Conservation (phyloP, 768 basidiomycete species). For the Crepidotus variabilis region DNA sequence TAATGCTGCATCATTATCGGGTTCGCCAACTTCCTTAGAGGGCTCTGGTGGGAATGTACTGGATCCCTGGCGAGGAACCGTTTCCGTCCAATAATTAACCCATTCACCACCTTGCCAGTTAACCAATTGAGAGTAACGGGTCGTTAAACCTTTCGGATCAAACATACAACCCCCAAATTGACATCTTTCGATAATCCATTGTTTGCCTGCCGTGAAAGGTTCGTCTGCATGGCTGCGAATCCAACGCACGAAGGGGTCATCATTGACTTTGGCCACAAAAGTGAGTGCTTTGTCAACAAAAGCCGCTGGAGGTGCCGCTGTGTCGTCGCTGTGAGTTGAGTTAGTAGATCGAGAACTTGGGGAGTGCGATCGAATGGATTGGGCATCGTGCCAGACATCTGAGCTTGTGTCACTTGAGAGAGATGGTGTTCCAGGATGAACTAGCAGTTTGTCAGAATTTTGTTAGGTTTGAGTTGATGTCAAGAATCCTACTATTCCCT, state of each 20-base stretch:
- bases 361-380: constrained; percentile 9
- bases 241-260: constrained; percentile 46
- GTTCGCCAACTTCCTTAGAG: not conserved
- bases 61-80: constrained; percentile 17
- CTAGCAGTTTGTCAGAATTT: not conserved
- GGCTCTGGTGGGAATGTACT: not conserved
- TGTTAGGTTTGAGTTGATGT: not conserved
- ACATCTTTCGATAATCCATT: constrained; percentile 51
- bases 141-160: constrained; percentile 44
- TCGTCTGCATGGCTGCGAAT: constrained; percentile 49
- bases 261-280: constrained; percentile 35
- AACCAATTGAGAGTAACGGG: constrained; percentile 45
- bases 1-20: constrained; percentile 24
- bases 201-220: constrained; percentile 43
- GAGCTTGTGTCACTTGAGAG: too few species aligned
- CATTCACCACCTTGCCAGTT: constrained; percentile 49
- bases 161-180: constrained; percentile 61
- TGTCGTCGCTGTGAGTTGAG: constrained; percentile 9
- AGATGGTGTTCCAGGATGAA: constrained; percentile 2
- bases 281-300: constrained; percentile 33
- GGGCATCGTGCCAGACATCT: not conserved
- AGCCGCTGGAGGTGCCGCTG: constrained; percentile 17
- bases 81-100: constrained; percentile 62
- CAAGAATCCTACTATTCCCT: constrained; percentile 21
- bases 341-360: constrained; percentile 8